phyloP scores from a whole-genome alignment of 2,329 filamentous ascomycete species.

The Aspergillus sp. region DNA sequence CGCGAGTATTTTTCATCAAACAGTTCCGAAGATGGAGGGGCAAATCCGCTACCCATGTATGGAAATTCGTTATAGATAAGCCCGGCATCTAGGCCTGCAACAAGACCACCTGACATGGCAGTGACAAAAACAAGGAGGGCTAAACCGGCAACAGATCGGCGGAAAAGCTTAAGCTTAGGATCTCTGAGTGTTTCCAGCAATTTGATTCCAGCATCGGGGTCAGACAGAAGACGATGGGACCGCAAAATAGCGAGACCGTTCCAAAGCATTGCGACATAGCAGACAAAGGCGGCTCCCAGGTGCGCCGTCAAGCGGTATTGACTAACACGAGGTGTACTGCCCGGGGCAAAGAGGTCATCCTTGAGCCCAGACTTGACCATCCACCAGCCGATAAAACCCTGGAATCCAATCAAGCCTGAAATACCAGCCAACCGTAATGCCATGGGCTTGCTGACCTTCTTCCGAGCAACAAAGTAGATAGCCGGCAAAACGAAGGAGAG shows the following conservation, averaged over 20 bases:
- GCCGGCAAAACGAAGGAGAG: conserved; percentile 86
- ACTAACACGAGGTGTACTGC: conserved; percentile 85
- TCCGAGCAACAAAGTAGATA: conserved; percentile 79
- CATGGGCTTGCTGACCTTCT: conserved; percentile 76
- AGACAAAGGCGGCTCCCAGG: conserved; percentile 84
- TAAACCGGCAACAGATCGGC: conserved; percentile 69
- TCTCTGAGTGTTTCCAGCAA: conserved; percentile 62
- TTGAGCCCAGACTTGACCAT: conserved; percentile 98
- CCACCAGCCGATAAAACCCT: conserved; percentile 97
- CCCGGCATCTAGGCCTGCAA: conserved; percentile 92
- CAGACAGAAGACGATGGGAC: conserved; percentile 67
- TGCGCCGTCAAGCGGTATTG: conserved; percentile 93
- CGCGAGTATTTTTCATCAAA: conserved; percentile 84
- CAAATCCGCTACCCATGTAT: conserved; percentile 81
- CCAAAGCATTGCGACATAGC: conserved; percentile 92
- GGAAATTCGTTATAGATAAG: conserved; percentile 99
- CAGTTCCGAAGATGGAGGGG: conserved; percentile 79
- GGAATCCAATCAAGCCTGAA: conserved; percentile 85
- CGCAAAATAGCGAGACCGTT: conserved; percentile 83
- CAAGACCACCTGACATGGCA: conserved; percentile 88
- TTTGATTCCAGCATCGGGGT: conserved; percentile 63
- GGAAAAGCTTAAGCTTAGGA: conserved; percentile 71
- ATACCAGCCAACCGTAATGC: conserved; percentile 77
- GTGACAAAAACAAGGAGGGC: conserved; percentile 79
- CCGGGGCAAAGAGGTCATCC: conserved; percentile 90